Conservation (phyloP, 768 basidiomycete species). For the Lentinus brumalis region DNA sequence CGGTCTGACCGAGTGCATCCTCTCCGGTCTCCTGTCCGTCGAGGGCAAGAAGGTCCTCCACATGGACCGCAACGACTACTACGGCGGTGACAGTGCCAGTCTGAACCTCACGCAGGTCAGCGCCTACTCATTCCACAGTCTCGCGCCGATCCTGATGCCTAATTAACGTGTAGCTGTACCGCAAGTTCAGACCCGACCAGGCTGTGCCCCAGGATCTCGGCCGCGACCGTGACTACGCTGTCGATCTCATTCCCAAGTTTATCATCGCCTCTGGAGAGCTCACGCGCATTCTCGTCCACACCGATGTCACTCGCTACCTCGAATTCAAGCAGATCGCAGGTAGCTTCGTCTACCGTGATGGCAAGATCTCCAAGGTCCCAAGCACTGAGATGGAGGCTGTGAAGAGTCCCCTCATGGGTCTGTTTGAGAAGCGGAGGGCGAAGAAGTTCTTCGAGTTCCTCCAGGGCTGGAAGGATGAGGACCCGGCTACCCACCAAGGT, state of each 20-base stretch:
- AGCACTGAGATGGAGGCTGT: constrained; percentile 98
- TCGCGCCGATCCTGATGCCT: background rate
- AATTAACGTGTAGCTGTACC: constrained; percentile 71
- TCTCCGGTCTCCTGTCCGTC: constrained; percentile 97
- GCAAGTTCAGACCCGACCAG: constrained; percentile 86
- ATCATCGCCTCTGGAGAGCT: constrained; percentile 98
- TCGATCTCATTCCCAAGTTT: constrained; percentile 98
- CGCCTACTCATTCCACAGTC: background rate
- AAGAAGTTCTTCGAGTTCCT: constrained; percentile 99
- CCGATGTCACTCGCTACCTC: constrained; percentile 96
- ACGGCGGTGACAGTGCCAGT: constrained; percentile 96
- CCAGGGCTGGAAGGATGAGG: constrained; percentile 93
- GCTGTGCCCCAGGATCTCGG: constrained; percentile 82
- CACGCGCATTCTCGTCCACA: constrained; percentile 97
- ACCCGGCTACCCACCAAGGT: constrained; percentile 98
- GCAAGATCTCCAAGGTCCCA: constrained; percentile 96
- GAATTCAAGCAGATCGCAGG: constrained; percentile 99
- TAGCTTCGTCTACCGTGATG: constrained; percentile 96
- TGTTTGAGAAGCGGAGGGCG: constrained; percentile 97
- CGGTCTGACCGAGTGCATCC: constrained; percentile 96
- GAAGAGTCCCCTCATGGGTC: constrained; percentile 93
- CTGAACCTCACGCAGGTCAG: constrained; percentile 95
- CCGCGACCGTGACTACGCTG: constrained; percentile 95
- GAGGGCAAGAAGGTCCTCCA: constrained; percentile 99
- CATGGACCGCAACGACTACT: constrained; percentile 99